Evolutionary conservation across 106 monocot genomes (phyloP).

Genomic region (Posidonia australis): DNA sequence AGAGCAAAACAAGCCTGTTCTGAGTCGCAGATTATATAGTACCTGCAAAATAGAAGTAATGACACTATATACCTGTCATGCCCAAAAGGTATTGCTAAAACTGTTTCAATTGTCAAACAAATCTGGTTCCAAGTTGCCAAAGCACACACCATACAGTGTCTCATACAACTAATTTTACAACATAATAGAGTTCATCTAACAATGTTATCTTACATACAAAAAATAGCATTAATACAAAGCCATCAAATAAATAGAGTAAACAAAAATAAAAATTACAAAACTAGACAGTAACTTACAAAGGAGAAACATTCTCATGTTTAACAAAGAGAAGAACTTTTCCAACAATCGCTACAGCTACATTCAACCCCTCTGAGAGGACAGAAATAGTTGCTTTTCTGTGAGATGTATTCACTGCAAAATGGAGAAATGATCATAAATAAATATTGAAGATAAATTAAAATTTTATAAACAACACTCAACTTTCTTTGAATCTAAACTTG

Average conservation of each 20-base stretch:
- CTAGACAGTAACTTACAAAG: slow-evolving; percentile 44
- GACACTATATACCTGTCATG: no score
- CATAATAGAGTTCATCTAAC: no score
- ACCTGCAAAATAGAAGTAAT: slow-evolving; percentile 42
- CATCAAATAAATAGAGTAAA: no score
- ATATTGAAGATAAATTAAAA: not conserved
- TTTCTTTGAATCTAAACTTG: no score
- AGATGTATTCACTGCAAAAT: slow-evolving; percentile 43
- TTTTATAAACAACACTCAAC: not conserved
- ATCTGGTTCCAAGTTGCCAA: no score
- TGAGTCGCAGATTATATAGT: slow-evolving; percentile 62
- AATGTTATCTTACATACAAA: no score
- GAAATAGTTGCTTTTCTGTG: slow-evolving; percentile 40
- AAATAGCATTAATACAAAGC: no score
- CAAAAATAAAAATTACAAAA: not conserved
- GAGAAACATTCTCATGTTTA: slow-evolving; percentile 66
- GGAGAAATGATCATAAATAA: slow-evolving; percentile 1
- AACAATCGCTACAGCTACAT: slow-evolving; percentile 45
- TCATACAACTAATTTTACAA: no score
- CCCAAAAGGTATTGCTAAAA: no score
- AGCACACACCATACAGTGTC: no score
- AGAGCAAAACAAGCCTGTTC: slow-evolving; percentile 58
- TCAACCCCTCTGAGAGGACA: slow-evolving; percentile 61
- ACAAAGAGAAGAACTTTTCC: slow-evolving; percentile 65
- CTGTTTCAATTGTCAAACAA: no score